Conservation (phyloP, 345 rosid species). For the Theobroma cacao region DNA sequence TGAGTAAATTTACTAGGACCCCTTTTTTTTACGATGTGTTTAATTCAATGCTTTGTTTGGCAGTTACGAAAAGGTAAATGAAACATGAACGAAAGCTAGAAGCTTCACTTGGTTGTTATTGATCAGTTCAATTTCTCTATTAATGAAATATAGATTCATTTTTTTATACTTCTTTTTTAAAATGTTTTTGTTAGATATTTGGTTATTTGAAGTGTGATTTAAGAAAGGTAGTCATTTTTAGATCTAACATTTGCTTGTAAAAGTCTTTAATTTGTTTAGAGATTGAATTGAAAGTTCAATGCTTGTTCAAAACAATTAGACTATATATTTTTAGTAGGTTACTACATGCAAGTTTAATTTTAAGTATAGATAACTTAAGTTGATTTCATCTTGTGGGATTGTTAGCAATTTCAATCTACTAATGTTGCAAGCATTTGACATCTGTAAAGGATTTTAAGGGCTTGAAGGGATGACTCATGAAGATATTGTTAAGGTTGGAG, state of each 20-base stretch:
- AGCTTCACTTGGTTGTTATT: conserved; percentile 6
- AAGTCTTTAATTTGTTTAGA: background rate
- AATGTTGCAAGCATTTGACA: too few relatives aligned
- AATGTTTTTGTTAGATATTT: background rate
- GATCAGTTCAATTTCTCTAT: too few relatives aligned
- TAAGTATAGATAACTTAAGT: background rate
- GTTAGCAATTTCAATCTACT: background rate
- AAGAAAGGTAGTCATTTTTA: background rate
- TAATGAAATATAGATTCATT: too few relatives aligned
- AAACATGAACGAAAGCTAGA: background rate
- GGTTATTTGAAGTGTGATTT: background rate
- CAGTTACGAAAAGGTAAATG: conserved; percentile 10
- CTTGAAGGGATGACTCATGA: too few relatives aligned
- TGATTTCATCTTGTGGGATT: conserved; percentile 3
- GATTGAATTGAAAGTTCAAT: background rate
- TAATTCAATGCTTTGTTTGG: conserved; percentile 18
- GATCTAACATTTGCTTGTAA: conserved; percentile 1
- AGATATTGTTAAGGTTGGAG: too few relatives aligned
- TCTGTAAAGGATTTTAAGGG: too few relatives aligned
- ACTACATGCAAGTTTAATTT: background rate
- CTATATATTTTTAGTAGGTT: background rate
- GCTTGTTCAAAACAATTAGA: background rate
- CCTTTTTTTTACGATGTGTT: background rate
- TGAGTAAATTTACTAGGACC: background rate
- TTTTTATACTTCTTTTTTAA: background rate